phyloP scores from a whole-genome alignment of 2,329 filamentous ascomycete genomes.

The Botrytis porri region DNA sequence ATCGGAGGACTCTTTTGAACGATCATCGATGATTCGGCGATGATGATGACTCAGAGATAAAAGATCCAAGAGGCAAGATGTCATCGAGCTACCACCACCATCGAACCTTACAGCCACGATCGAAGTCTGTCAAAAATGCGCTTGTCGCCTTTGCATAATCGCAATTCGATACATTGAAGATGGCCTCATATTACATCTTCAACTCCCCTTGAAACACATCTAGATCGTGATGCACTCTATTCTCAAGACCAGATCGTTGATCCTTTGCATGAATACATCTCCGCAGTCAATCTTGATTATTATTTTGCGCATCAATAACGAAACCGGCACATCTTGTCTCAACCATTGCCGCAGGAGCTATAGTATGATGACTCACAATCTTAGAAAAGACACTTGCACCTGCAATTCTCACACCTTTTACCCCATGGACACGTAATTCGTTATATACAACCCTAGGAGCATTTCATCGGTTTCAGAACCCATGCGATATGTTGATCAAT shows the following conservation, averaged over 20 bases:
- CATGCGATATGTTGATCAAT: conserved; percentile 1
- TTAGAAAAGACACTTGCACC: conserved; percentile 32
- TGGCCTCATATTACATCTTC: not conserved
- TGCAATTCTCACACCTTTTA: conserved; percentile 29
- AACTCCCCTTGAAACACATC: not conserved
- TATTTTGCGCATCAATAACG: not conserved
- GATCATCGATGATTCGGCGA: not conserved
- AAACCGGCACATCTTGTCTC: conserved; percentile 27
- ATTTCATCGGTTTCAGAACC: not conserved
- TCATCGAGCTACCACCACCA: not conserved
- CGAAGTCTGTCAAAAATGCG: not conserved
- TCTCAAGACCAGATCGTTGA: not conserved
- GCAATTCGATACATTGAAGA: not conserved
- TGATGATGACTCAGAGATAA: not conserved
- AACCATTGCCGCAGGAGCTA: conserved; percentile 29
- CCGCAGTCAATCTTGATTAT: not conserved
- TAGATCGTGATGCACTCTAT: not conserved
- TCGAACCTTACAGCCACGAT: not conserved
- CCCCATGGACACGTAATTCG: conserved; percentile 31
- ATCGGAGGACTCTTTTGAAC: not conserved
- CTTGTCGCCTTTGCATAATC: not conserved
- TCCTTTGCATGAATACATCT: not conserved
- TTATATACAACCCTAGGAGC: conserved; percentile 30
- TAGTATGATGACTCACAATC: conserved; percentile 28
- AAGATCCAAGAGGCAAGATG: not conserved